Conservation (phyloP, 169 alveolate species). For the Eimeria maxima region DNA sequence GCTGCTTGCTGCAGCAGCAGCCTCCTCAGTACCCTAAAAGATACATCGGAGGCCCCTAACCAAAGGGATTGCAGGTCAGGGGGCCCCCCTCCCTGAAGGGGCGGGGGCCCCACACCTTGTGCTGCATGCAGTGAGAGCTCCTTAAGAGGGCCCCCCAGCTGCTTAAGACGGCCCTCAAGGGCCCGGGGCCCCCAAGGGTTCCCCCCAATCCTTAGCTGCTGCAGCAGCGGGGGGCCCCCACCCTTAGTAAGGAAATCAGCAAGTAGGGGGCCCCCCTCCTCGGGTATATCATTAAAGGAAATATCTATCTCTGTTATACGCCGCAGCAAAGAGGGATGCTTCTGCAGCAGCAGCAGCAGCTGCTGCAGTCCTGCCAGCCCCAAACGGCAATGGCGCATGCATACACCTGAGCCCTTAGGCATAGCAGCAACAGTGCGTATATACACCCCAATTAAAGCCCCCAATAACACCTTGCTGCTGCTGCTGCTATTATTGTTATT, state of each 20-base stretch:
- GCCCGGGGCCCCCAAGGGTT: conserved; percentile 42
- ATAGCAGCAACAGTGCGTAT: neutral
- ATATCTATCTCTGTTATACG: neutral
- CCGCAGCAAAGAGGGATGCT: neutral
- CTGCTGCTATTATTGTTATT: neutral
- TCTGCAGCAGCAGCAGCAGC: conserved; percentile 15
- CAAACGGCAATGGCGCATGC: neutral
- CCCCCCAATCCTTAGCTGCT: conserved; percentile 36
- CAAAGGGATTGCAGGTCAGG: neutral
- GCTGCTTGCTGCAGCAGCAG: conserved; percentile 33
- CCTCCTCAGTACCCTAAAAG: conserved; percentile 1
- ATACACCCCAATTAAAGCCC: neutral
- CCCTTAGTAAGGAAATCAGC: neutral
- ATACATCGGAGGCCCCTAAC: conserved; percentile 19
- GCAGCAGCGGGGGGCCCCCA: conserved; percentile 36
- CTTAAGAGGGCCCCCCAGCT: neutral
- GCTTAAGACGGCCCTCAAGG: conserved; percentile 10
- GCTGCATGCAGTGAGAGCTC: conserved; percentile 24
- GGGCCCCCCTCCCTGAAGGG: conserved; percentile 25
- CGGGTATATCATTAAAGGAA: neutral
- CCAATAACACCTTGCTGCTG: conserved; percentile 3
- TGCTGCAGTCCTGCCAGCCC: neutral
- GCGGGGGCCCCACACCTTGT: conserved; percentile 35
- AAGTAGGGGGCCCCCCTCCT: conserved; percentile 18
- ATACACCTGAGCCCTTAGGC: neutral